Conservation (phyloP, 192 early-diverging fungal species). For the Rhizoclosmatium sp. region DNA sequence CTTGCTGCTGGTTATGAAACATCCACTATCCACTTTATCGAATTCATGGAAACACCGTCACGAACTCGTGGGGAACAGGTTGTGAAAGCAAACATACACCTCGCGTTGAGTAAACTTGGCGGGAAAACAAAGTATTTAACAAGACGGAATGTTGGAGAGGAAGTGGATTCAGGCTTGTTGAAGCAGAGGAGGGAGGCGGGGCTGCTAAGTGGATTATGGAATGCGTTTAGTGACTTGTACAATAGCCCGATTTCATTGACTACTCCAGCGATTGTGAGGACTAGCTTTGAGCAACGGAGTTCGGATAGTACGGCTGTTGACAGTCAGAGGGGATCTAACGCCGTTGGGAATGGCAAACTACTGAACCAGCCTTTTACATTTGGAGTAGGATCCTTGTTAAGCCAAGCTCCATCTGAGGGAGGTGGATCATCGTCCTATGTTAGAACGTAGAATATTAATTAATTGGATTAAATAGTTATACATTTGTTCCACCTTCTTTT, state of each 20-base stretch:
- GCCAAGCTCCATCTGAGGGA: too few species aligned
- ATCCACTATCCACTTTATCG: constrained; percentile 3
- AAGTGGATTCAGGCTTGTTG: background rate
- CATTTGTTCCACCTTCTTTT: too few species aligned
- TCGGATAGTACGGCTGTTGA: background rate
- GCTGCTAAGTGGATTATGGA: background rate
- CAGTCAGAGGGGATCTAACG: too few species aligned
- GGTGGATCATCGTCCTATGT: too few species aligned
- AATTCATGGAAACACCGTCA: constrained; percentile 1
- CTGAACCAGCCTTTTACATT: too few species aligned
- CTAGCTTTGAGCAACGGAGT: background rate
- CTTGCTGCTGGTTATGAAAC: constrained; percentile 29
- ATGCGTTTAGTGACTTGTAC: constrained; percentile 9
- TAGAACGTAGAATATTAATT: too few species aligned
- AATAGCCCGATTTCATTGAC: constrained; percentile 19
- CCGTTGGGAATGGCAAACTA: too few species aligned
- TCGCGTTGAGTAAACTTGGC: constrained; percentile 6
- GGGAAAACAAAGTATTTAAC: background rate
- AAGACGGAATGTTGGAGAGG: background rate
- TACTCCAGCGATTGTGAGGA: background rate
- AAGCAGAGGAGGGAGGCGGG: background rate
- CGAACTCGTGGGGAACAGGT: constrained; percentile 6
- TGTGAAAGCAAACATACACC: constrained; percentile 8
- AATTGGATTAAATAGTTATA: too few species aligned
- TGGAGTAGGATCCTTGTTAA: too few species aligned